Evolutionary conservation across 805 yeast genomes (phyloP), one percentile per base, ranked within the genome.

Genomic region (Ogataea salicorniae): DNA sequence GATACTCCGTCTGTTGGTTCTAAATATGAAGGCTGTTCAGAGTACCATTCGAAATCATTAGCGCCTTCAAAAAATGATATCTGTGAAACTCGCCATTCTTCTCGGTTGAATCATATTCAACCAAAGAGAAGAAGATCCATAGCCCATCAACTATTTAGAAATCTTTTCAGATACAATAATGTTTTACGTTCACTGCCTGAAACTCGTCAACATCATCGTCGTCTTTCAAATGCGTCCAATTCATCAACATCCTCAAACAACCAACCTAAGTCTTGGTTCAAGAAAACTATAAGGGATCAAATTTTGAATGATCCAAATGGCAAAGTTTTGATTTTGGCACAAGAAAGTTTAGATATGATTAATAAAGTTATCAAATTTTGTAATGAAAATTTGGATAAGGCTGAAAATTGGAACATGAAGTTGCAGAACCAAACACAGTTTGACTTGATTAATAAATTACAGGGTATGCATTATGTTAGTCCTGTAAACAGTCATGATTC

Each of bases 331-430:
- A 76, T 86, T 5, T 72, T 92, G 50, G 97, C 98, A 0, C 84
- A 85, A 54, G 99, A 94, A 64, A 84, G 96, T 0, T 69, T 92
- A 42, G 94, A 86, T 39, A 87, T 91, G 89, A 84, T 92, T 35
- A 76, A 83, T 37, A 85, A 86, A 48, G 83, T 92, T 17, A 89
- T 90, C 54, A 76, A 76, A 43, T 91, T 91, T 6, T 89, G 95
- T 56, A 92, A 87, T 61, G 91, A 87, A 41, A 90, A 90, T 43
- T 71, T 92, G 46, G 83, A 80, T 42, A 82, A 83, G 54, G 97
- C 97, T 1, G 97, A 94, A 63, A 71, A 74, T 22, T 92, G 97
- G 97, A 67, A 68, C 42, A 47, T 52, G 11, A 58, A 56, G 31
- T 59, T 60, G 41, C 68, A 64, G 43, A 50, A 45, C 42, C 57